These are phyloP conservation scores for Exidia glandulosa DNA, from an alignment of 768 basidiomycete species.

Conservation along the genomic window DNA sequence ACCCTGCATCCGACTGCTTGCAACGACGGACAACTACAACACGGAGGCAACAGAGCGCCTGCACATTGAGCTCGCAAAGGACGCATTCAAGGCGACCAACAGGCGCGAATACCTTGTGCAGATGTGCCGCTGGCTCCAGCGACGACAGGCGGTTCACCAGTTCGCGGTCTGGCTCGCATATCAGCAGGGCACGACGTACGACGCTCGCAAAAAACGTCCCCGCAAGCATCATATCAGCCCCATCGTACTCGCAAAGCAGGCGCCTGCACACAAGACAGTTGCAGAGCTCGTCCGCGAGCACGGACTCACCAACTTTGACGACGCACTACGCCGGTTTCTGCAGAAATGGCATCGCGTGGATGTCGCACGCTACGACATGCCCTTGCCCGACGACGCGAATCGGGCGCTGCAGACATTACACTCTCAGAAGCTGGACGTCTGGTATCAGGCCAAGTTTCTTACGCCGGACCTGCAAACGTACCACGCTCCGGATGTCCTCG, in stretches of 20 bases:
- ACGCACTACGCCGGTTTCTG: background rate
- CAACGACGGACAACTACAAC: conserved; percentile 6
- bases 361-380: background rate
- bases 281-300: background rate
- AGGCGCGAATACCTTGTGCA: conserved; percentile 26
- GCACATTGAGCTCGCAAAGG: conserved; percentile 28
- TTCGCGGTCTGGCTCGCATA: conserved; percentile 10
- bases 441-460: conserved; percentile 21
- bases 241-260: background rate
- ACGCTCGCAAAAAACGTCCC: background rate
- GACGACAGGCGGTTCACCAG: conserved; percentile 19
- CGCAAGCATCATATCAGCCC: background rate
- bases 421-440: conserved; percentile 8
- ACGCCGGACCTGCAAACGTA: conserved; percentile 14
- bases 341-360: background rate
- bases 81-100: conserved; percentile 25
- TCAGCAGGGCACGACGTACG: background rate
- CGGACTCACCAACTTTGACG: background rate
- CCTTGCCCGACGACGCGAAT: background rate
- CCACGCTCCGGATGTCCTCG: conserved; percentile 13
- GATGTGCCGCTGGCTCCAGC: conserved; percentile 29
- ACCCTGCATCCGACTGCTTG: background rate
- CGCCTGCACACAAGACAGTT: background rate
- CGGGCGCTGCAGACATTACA: background rate
- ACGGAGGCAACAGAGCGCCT: conserved; percentile 9